Evolutionary conservation across 2,329 filamentous ascomycete genomes (phyloP).

Genomic region (Verticillium tricorpus): DNA sequence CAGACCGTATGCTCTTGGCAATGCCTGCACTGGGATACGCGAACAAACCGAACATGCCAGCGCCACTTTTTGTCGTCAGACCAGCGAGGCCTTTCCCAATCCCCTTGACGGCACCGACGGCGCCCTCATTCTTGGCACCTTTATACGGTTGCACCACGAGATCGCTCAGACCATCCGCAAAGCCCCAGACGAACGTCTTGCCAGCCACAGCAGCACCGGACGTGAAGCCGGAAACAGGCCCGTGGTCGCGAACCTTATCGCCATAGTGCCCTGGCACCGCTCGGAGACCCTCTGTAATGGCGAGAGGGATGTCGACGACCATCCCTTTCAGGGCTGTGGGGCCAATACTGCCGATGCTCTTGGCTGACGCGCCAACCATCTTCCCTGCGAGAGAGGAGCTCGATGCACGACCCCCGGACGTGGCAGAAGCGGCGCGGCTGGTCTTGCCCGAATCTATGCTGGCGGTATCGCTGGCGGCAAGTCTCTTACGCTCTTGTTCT

Average conservation of each 20-base stretch:
- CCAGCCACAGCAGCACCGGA: constrained; percentile 74
- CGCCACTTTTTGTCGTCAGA: constrained; percentile 72
- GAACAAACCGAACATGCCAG: constrained; percentile 45
- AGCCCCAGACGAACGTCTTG: constrained; percentile 70
- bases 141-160: constrained; percentile 72
- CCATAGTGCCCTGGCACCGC: constrained; percentile 84
- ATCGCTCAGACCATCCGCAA: constrained; percentile 79
- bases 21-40: constrained; percentile 5
- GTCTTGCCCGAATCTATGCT: background rate
- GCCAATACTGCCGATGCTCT: constrained; percentile 67
- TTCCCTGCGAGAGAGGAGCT: constrained; percentile 34
- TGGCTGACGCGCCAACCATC: constrained; percentile 59
- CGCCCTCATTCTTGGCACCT: constrained; percentile 45
- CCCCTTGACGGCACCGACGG: constrained; percentile 66
- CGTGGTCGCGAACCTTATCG: constrained; percentile 72
- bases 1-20: constrained; percentile 10
- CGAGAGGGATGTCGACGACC: constrained; percentile 73
- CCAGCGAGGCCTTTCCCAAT: constrained; percentile 82
- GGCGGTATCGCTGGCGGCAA: constrained; percentile 19
- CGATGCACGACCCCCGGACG: constrained; percentile 10
- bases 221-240: constrained; percentile 72
- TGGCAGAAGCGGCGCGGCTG: background rate
- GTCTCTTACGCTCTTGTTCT: background rate
- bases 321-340: constrained; percentile 73
- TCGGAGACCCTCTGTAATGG: constrained; percentile 79